Evolutionary conservation across 495 filamentous ascomycete species (phyloP).

Genomic region (Penicillium simplicissimum): DNA sequence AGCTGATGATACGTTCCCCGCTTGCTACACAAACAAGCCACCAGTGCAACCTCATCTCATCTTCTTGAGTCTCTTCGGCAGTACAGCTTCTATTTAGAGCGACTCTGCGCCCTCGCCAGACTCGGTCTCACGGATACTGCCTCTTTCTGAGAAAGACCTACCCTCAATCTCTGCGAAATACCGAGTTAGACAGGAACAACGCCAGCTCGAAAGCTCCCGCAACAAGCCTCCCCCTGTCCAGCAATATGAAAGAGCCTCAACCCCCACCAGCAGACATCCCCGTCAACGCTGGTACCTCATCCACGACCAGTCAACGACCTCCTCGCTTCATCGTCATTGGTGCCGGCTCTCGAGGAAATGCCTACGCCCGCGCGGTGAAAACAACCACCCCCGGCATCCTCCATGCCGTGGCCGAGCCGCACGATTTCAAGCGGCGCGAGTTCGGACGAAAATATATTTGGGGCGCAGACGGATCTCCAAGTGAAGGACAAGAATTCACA

Average conservation of each 20-base stretch:
- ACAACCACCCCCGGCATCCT: slow-evolving; percentile 63
- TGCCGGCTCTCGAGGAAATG: slow-evolving; percentile 78
- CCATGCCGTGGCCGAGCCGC: slow-evolving; percentile 79
- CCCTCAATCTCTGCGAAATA: background rate
- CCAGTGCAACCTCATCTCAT: slow-evolving; percentile 4
- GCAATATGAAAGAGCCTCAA: slow-evolving; percentile 33
- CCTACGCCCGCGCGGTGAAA: slow-evolving; percentile 69
- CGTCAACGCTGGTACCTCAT: background rate
- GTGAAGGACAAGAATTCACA: slow-evolving; percentile 61
- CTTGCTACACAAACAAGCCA: slow-evolving; percentile 4
- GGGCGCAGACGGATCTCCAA: slow-evolving; percentile 44
- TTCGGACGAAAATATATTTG: slow-evolving; percentile 72
- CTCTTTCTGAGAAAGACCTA: background rate
- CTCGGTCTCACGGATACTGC: background rate
- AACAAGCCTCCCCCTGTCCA: background rate
- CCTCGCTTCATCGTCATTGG: slow-evolving; percentile 76
- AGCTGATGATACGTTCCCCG: slow-evolving; percentile 15
- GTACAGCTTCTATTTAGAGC: background rate
- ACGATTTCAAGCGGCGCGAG: slow-evolving; percentile 68
- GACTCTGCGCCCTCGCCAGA: background rate
- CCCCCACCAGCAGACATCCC: slow-evolving; percentile 13
- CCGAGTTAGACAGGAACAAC: background rate
- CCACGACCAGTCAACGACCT: slow-evolving; percentile 10
- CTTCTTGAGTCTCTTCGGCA: background rate
- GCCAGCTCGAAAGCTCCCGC: background rate